These are phyloP conservation scores for Boletus rubroflammeus DNA, from an alignment of 768 basidiomycete species.

Conservation along the genomic window DNA sequence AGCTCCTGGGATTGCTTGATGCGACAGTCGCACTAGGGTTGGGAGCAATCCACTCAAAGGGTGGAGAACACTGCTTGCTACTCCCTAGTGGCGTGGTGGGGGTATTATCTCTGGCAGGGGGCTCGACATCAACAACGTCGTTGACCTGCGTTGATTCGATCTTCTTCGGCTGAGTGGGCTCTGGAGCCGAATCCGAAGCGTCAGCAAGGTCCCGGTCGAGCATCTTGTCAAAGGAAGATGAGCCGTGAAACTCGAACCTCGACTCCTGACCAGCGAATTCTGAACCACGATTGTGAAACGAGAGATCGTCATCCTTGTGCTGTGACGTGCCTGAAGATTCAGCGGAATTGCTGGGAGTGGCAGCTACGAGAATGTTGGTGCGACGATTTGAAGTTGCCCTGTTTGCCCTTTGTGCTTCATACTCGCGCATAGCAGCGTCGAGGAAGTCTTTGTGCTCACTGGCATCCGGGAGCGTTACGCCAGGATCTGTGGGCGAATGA, in stretches of 20 bases:
- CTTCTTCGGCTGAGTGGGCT: constrained; percentile 11
- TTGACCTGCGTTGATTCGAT: constrained; percentile 6
- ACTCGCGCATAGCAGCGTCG: constrained; percentile 22
- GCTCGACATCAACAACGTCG: background rate
- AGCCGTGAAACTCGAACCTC: constrained; percentile 36
- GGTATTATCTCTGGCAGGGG: background rate
- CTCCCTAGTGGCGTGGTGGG: background rate
- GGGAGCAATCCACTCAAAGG: constrained; percentile 24
- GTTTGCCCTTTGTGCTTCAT: constrained; percentile 22
- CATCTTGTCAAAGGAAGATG: constrained; percentile 41
- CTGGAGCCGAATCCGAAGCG: constrained; percentile 22
- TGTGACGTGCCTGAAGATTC: constrained; percentile 23
- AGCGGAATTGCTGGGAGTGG: constrained; percentile 48
- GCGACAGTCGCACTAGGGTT: constrained; percentile 10
- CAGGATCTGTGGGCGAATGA: constrained; percentile 40
- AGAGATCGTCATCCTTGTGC: constrained; percentile 6
- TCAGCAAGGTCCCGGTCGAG: constrained; percentile 33
- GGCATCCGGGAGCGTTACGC: constrained; percentile 48
- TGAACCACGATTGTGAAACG: constrained; percentile 7
- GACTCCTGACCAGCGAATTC: constrained; percentile 23
- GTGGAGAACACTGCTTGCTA: constrained; percentile 4
- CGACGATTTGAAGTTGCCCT: constrained; percentile 7
- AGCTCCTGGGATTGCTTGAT: constrained; percentile 28
- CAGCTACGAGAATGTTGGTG: constrained; percentile 42
- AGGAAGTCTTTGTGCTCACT: constrained; percentile 30